Evolutionary conservation across 768 basidiomycete species (phyloP), one percentile per base, ranked within the genome.

Genomic region (Mycena latifolia): DNA sequence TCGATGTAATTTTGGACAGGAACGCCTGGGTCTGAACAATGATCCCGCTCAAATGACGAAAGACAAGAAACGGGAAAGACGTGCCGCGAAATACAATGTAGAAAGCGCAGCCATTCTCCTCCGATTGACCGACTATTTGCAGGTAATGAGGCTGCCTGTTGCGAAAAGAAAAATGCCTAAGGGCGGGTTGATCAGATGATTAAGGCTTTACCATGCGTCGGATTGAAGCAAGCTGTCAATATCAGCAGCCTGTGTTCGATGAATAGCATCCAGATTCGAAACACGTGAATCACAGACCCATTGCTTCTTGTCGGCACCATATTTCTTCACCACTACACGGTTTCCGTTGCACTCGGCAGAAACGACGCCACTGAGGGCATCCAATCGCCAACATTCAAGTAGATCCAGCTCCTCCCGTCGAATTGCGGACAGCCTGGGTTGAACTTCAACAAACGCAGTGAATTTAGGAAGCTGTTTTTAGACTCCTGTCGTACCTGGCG

Each of bases 321-420:
- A 61, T 11, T 52, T 43, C 28, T 15, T 61, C 41, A 53, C 51
- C 39, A 53, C 41, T 28, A 61, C 60, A 31, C 22, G 20, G 11
- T 29, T 61, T 22, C 60, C 41, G 5, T 53, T 61, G 20, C 53
- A 53, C 22, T 52, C 41, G n/a, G 51, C 50, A 18, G 17, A 53
- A 31, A 53, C 27, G 8, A 61, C 39, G 20, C n/a, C 37, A 11
- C 35, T 48, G 41, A 25, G 41, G 1, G 39, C 41, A 45, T 45
- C 51, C 24, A 62, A 5, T 12, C 45, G 22, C 52, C n/a, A 46
- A 28, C 25, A 48, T 12, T 24, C 53, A 27, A 41, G 24, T 9
- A 62, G 45, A 62, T 62, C 53, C n/a, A 55, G 15, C 45, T 62
- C 61, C 35, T 62, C 61, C 25, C 61, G 51, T 22, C 53, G 61